Evolutionary conservation across 371 early-diverging fungal genomes (phyloP), one percentile per base, ranked within the genome.

Genomic region (Mucor racemosus): DNA sequence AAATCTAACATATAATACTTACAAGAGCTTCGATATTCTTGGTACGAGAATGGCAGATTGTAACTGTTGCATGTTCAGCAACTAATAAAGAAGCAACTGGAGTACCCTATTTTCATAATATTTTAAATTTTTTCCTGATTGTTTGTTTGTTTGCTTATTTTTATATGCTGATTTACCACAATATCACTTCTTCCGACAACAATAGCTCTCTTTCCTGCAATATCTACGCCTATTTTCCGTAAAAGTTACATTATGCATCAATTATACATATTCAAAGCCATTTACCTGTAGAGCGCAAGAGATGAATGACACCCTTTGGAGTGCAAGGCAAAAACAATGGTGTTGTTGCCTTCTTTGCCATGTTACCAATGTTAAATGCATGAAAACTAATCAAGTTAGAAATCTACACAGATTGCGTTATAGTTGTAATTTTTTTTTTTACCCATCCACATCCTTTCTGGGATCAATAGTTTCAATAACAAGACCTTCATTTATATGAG

Each of bases 361-460:
- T 86, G 39, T 87, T 83, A 26, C 98, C 98, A 67, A 95, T 93
- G 82, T 98, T 96, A 60, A 84, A 70, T 14, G 93, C 86, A 74
- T 95, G 95, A 80, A 97, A 94, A 19, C 91, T 90, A 44, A 13
- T 60, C 34, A 14, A 5, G 39, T 50, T 13, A 36, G 19, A 34
- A 7, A 26, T 26, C 26, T 26, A 26, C 26, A 26, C 26, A 26
- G 26, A 26, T 26, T 26, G 26, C 3, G 3, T 26, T 26, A 26
- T 1, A 19, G 48, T 7, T 19, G 1, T 19, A 48, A 19, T 13
- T n/a, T 17, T 38, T 13, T 0, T 15, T 8, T 19, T 64, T 85
- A 90, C 86, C 97, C 98, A 80, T 98, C 98, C 9, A 98, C 97
- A 76, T 98, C 97, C 79, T 97, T 98, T 68, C 84, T 75, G 7